phyloP scores from a whole-genome alignment of 2,329 filamentous ascomycete genomes.

The Curvularia lunata region DNA sequence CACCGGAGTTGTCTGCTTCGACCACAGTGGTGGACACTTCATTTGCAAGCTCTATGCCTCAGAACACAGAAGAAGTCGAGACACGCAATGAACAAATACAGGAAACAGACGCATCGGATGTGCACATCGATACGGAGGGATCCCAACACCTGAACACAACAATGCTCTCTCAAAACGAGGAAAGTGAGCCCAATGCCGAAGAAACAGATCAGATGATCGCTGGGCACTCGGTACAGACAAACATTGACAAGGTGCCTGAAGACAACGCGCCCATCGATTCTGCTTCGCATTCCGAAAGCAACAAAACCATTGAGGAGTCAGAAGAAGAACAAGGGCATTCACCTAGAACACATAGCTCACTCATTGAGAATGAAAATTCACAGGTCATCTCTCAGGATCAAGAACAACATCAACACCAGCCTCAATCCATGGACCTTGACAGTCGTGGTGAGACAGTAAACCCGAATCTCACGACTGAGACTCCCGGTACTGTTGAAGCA shows the following conservation, averaged over 20 bases:
- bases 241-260: background rate
- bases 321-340: background rate
- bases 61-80: background rate
- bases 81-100: background rate
- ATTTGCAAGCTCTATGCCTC: background rate
- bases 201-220: background rate
- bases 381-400: background rate
- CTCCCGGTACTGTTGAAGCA: background rate
- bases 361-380: background rate
- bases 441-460: constrained; percentile 19
- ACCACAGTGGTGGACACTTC: background rate
- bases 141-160: constrained; percentile 1
- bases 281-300: background rate
- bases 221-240: background rate
- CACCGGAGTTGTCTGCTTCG: background rate
- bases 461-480: constrained; percentile 15
- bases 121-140: background rate
- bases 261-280: background rate
- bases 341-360: background rate
- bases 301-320: constrained; percentile 1
- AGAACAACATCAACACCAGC: background rate
- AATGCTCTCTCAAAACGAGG: constrained; percentile 21
- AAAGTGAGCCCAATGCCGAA: background rate
- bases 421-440: constrained; percentile 6
- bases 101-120: background rate